These are phyloP conservation scores for Pistacia atlantica DNA, from an alignment of 345 rosid species.

Conservation along the genomic window DNA sequence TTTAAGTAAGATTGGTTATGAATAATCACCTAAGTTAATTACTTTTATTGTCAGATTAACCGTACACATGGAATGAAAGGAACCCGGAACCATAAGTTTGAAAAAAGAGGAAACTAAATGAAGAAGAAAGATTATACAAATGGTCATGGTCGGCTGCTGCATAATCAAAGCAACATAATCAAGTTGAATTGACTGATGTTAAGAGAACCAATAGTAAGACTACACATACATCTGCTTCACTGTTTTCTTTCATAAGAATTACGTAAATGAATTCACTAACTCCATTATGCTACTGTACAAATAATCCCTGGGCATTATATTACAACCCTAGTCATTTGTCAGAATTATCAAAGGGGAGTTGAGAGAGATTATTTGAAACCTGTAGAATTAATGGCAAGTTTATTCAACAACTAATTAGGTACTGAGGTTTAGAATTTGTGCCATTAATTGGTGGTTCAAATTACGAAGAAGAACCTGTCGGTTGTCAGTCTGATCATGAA, in stretches of 20 bases:
- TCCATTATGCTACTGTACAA: background rate
- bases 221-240: background rate
- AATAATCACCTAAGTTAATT: background rate
- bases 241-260: background rate
- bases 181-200: background rate
- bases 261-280: background rate
- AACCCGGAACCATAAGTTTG: background rate
- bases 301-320: background rate
- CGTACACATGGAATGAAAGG: background rate
- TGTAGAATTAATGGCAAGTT: too few relatives aligned
- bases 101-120: background rate
- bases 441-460: too few relatives aligned
- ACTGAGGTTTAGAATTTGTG: too few relatives aligned
- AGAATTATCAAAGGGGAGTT: too few relatives aligned
- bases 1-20: background rate
- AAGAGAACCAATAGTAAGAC: background rate
- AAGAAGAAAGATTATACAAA: background rate
- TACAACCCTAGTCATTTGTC: too few relatives aligned
- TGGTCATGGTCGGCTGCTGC: slow-evolving; percentile 13
- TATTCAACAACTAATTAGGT: too few relatives aligned
- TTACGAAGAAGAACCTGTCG: too few relatives aligned
- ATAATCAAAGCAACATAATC: background rate
- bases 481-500: too few relatives aligned
- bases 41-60: too few relatives aligned
- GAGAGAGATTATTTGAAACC: too few relatives aligned